Percentiles rank a stretch among this genome's conserved stretches.
These are phyloP conservation scores for Hansenula sp. DNA, from an alignment of 1,139 yeast species.

Conservation along the genomic window DNA sequence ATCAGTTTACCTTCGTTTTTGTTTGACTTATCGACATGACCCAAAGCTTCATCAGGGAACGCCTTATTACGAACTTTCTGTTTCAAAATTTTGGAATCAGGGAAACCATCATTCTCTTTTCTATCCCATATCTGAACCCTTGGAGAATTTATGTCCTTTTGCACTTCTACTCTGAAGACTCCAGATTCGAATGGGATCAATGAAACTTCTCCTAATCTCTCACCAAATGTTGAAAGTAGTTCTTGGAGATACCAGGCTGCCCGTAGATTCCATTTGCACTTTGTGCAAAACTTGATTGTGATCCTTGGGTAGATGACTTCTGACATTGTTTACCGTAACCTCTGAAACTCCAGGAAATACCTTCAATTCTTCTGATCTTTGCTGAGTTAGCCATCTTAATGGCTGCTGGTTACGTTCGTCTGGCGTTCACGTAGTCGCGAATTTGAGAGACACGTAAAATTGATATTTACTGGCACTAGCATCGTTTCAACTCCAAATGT, in stretches of 20 bases:
- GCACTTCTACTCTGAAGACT: slow-evolving; percentile 42
- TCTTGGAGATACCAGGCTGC: slow-evolving; percentile 69
- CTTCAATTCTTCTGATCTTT: neutral
- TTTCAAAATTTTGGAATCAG: slow-evolving; percentile 58
- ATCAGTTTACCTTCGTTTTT: slow-evolving; percentile 18
- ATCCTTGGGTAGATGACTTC: slow-evolving; percentile 38
- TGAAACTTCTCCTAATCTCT: slow-evolving; percentile 48
- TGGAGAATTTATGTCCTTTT: slow-evolving; percentile 15
- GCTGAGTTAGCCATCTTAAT: too few species aligned
- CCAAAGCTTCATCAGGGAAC: slow-evolving; percentile 41
- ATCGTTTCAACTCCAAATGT: neutral
- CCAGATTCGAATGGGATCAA: slow-evolving; percentile 52
- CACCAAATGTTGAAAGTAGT: slow-evolving; percentile 54
- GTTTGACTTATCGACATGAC: slow-evolving; percentile 39
- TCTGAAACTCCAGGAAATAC: neutral
- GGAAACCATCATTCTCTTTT: slow-evolving; percentile 50
- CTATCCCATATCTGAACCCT: slow-evolving; percentile 50
- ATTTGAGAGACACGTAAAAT: neutral
- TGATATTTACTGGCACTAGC: neutral
- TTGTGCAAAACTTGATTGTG: slow-evolving; percentile 53
- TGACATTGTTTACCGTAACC: neutral
- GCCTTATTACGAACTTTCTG: slow-evolving; percentile 46
- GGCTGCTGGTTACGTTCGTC: too few species aligned
- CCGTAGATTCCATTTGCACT: slow-evolving; percentile 64
- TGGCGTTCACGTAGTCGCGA: neutral